A percentile compares a stretch with the other conserved stretches of the same genome.
Evolutionary conservation across 192 early-diverging fungal genomes (phyloP).

Genomic region (Mortierella alpina): DNA sequence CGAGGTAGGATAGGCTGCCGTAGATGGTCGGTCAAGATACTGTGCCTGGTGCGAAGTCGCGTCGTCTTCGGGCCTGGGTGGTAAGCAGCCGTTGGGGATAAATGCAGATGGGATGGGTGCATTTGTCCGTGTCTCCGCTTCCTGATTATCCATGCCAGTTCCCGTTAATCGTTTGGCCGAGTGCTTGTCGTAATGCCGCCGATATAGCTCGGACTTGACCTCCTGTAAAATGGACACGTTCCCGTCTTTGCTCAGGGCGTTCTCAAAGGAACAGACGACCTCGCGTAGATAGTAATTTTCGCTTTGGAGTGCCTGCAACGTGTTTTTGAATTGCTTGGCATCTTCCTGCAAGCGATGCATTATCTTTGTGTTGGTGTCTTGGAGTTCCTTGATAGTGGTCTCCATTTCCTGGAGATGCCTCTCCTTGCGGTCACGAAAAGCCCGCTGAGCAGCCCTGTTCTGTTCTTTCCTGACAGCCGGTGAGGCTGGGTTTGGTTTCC

Average conservation of each 20-base stretch:
- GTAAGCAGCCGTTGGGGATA: conserved; percentile 1
- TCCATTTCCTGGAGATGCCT: conserved; percentile 80
- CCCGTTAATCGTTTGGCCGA: conserved; percentile 7
- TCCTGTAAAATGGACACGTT: conserved; percentile 34
- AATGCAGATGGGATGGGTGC: conserved; percentile 14
- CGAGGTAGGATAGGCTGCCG: neutral
- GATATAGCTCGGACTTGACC: conserved; percentile 48
- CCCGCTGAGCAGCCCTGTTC: conserved; percentile 89
- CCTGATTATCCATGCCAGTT: neutral
- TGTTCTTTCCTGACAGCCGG: conserved; percentile 75
- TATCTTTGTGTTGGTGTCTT: conserved; percentile 63
- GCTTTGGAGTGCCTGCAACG: conserved; percentile 46
- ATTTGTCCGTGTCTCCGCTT: neutral
- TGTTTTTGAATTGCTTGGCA: conserved; percentile 24
- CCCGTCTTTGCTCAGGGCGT: conserved; percentile 34
- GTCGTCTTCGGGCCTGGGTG: neutral
- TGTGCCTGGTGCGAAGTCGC: neutral
- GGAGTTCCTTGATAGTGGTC: conserved; percentile 71
- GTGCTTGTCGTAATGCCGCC: conserved; percentile 49
- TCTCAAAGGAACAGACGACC: conserved; percentile 58
- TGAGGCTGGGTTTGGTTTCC: conserved; percentile 69
- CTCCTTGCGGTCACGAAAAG: conserved; percentile 89
- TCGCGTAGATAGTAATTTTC: conserved; percentile 61
- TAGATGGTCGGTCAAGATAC: conserved; percentile 7
- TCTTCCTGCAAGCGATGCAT: conserved; percentile 39